Base-by-base conservation (phyloP, 176 grass and related monocot genomes). In the Pontederia crassipes region DNA sequence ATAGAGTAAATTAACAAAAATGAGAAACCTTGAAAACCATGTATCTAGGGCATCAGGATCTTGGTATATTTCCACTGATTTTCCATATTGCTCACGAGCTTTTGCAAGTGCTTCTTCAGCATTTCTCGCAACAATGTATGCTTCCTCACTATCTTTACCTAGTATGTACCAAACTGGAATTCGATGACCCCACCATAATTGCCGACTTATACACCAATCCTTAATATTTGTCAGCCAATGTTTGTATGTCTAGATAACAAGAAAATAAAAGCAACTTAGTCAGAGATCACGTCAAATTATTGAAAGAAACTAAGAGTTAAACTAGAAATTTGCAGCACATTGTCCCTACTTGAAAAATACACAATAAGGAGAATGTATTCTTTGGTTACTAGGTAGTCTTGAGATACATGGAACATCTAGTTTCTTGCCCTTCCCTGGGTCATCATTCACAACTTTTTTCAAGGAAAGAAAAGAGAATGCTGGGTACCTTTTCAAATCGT, bases 171-270 rank as follows among this genome's bases (percentile, higher is more conserved):
- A 97, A 73, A 91, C 92, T 59, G 92, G 92, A 78, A 97, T 97
- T 26, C 84, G 75, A 73, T 97, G 92, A 50, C 92, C 92, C 92
- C 92, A 97, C 92, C 92, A 97, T 60, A 97, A 65, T 70, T 97
- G 92, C 78, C 87, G 90, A 75, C 92, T 97, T 78, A 97, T 97
- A 74, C 87, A 97, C 92, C 92, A 97, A 75, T 97, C 92, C 45
- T 97, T 97, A 71, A 97, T 97, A 84, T 97, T 88, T 55, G 92
- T 97, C 82, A 97, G 72, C 92, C 92, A 97, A 72, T 97, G 84
- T 78, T 91, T 97, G 80, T 97, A 97, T 80, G 81, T 91, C 92
- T 40, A 40, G 4, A 40, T 7, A 40, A 7, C 32, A 40, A 55
- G 62, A 50, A 56, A 64, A 59, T 11, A 57, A n/a, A 15, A 79